Evolutionary conservation across 179 eudicot genomes (phyloP), one percentile per base, ranked within the genome.

Genomic region (Beta lomatogona): DNA sequence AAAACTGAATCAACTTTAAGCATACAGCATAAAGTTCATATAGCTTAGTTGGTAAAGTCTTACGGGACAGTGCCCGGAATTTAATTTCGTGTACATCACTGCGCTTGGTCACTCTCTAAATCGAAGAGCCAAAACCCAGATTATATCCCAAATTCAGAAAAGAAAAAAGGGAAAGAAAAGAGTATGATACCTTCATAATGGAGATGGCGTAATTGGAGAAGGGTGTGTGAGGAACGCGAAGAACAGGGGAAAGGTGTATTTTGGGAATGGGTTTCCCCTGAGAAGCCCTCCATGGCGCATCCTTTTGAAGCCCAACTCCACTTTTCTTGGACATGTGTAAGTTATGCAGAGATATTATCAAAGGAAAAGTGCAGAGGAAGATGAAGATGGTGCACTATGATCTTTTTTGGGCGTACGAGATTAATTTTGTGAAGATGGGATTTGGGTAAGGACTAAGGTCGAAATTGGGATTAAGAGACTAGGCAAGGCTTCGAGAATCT

Each of bases 281-380:
- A 28, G 92, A 59, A 44, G 92, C 97, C 68, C 99, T 89, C 99
- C 99, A 95, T 2, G 99, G 99, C 22, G 82, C 98, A 63, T 94
- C 98, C 70, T 91, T 87, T 60, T 86, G 89, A 72, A 94, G 87
- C 8, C 72, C 77, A 28, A 83, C 85, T 78, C 83, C 93, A 79
- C 87, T 88, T 82, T 92, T 91, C 70, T 86, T 91, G 0, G 95
- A 91, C 95, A 90, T 91, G 15, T 44, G 45, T 76, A 36, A 18
- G 14, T 61, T 48, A 48, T 48, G 52, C 52, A 48, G 52, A 9
- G 64, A 6, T 5, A 5, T 19, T 9, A 6, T 19, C 9, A 22
- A 13, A 14, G 19, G 0, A 44, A 12, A 9, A 19, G 3, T 61
- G 66, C 10, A 7, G 45, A 67, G 0, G 70, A 65, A 65, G 70